phyloP scores from a whole-genome alignment of 345 rosid species.

The Salix caprea region DNA sequence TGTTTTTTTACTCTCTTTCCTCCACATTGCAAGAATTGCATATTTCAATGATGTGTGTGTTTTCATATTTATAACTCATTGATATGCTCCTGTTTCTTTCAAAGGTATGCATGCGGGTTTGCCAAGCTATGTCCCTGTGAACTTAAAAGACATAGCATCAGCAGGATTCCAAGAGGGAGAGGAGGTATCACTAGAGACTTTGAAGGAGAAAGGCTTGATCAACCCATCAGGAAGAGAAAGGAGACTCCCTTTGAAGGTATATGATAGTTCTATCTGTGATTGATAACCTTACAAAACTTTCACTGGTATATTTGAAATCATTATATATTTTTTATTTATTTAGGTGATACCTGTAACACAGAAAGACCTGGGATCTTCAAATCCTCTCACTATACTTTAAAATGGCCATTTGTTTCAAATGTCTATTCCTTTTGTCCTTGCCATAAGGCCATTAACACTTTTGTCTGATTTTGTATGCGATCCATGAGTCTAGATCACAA shows the following conservation, averaged over 20 bases:
- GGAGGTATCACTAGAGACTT: conserved; percentile 74
- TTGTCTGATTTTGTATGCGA: not conserved
- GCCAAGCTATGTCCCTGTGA: conserved; percentile 74
- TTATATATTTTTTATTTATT: not conserved
- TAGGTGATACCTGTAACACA: not conserved
- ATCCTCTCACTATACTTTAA: not conserved
- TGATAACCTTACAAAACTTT: not conserved
- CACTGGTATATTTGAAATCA: not conserved
- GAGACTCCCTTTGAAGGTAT: conserved; percentile 87
- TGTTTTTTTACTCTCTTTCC: not conserved
- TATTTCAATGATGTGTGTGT: not conserved
- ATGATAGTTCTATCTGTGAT: not conserved
- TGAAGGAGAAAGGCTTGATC: conserved; percentile 72
- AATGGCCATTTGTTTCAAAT: not conserved
- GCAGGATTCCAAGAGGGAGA: conserved; percentile 86
- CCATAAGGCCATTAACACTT: not conserved
- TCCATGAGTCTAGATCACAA: not conserved
- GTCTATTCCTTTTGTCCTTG: not conserved
- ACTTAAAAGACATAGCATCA: conserved; percentile 67
- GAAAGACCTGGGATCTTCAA: not conserved
- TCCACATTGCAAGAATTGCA: not conserved
- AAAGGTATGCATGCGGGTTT: conserved; percentile 89
- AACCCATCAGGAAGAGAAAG: conserved; percentile 96
- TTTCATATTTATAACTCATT: not conserved
- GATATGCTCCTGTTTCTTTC: conserved; percentile 4